A percentile compares a stretch with the other conserved stretches of the same genome.
Conservation (phyloP, 148 eudicot species). For the Amaranthus cruentus region DNA sequence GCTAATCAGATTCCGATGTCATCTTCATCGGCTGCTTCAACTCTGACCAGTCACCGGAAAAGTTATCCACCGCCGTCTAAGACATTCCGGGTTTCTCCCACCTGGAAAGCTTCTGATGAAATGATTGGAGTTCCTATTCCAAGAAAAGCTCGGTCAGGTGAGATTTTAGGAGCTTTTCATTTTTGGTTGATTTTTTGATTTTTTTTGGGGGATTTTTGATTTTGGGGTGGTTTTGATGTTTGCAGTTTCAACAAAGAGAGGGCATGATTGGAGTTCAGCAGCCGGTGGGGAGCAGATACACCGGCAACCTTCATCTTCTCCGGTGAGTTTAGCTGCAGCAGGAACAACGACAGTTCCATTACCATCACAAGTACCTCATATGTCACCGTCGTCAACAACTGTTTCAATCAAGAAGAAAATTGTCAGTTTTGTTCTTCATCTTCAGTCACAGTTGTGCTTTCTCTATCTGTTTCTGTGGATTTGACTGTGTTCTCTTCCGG, state of each 20-base stretch:
- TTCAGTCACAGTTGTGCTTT: background rate
- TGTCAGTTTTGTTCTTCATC: conserved; percentile 31
- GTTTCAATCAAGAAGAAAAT: conserved; percentile 60
- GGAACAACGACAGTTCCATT: conserved; percentile 20
- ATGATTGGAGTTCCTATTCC: conserved; percentile 50
- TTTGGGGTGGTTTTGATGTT: background rate
- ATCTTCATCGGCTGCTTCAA: conserved; percentile 25
- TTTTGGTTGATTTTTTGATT: background rate
- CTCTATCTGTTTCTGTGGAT: background rate
- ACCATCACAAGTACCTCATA: conserved; percentile 24
- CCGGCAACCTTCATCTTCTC: conserved; percentile 55
- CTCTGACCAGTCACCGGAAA: conserved; percentile 48
- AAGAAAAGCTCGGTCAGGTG: conserved; percentile 89
- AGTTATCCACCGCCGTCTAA: conserved; percentile 52
- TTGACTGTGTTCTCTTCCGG: conserved; percentile 16
- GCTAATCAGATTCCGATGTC: conserved; percentile 30
- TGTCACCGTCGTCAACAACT: conserved; percentile 78
- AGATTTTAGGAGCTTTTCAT: background rate
- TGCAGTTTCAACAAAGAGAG: conserved; percentile 77
- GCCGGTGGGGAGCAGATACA: conserved; percentile 40
- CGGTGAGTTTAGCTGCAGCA: conserved; percentile 38
- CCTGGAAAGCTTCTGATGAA: too few relatives aligned
- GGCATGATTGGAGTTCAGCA: conserved; percentile 60
- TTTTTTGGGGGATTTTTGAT: background rate
- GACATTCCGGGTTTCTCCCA: conserved; percentile 20